Evolutionary conservation across 2,329 filamentous ascomycete species (phyloP), one percentile per base, ranked within the genome.

Genomic region (Proliferodiscus dingleyae): DNA sequence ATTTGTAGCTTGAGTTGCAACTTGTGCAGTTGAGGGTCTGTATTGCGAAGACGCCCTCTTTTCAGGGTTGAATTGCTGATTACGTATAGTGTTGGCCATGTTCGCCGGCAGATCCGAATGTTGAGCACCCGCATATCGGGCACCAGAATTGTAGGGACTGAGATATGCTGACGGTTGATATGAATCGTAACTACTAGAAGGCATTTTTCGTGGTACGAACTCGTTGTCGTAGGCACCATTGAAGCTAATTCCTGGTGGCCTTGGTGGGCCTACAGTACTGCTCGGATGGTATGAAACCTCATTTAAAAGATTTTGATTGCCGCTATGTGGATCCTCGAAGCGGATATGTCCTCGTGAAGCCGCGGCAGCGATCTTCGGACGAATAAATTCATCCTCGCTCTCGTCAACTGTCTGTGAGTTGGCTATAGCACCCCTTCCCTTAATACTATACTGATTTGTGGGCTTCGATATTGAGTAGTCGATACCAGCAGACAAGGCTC

Each of bases 361-460:
- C 30, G 47, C 19, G 16, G 47, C 21, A 18, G 24, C 49, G 29
- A 62, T 44, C 26, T 56, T 60, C 4, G 60, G 51, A 26, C 56
- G 55, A 40, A 63, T 57, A 37, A 64, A 64, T 19, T 55, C 47
- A 1, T 45, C 47, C 15, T 56, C 55, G 24, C 24, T 56, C 22
- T 61, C 58, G 33, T 61, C 58, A 33, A 63, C 36, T 6, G 43
- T 47, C 23, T 61, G 61, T 5, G 59, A 59, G 40, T 63, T 53
- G 21, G 52, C 55, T 7, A 59, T 59, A 8, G 21, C 40, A 9
- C 46, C 46, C 33, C 53, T 56, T 8, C 62, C 62, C 36, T 62
- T 64, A 43, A 62, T 61, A 23, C 45, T 60, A 41, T 61, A 61
- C 11, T 49, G 47, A 30, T 46, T 52, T 5, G 41, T 51, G 6